phyloP scores from a whole-genome alignment of 768 basidiomycete genomes.

The Rhizopogon rudus region DNA sequence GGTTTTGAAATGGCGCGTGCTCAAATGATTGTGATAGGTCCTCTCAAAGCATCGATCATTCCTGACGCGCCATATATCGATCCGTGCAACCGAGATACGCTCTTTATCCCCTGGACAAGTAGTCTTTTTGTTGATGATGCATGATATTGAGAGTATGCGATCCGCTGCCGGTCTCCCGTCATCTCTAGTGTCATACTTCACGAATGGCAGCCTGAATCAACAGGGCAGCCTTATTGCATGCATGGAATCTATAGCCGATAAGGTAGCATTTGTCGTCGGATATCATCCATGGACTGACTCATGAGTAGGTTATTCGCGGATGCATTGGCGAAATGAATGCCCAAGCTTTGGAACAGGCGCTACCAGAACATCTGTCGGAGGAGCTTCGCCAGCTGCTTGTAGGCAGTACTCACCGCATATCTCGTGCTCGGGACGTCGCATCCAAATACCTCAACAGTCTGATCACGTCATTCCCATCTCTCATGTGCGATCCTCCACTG shows the following conservation, averaged over 20 bases:
- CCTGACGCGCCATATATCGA: conserved; percentile 61
- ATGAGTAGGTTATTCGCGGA: conserved; percentile 66
- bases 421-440: conserved; percentile 78
- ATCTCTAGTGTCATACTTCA: conserved; percentile 81
- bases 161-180: conserved; percentile 77
- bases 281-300: neutral
- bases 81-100: conserved; percentile 64
- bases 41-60: conserved; percentile 60
- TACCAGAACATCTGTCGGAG: conserved; percentile 60
- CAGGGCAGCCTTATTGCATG: conserved; percentile 62
- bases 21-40: conserved; percentile 42
- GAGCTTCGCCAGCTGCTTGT: conserved; percentile 78
- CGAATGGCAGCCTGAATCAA: conserved; percentile 79
- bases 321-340: conserved; percentile 67
- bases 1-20: neutral
- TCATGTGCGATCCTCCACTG: conserved; percentile 87
- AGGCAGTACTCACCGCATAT: conserved; percentile 75
- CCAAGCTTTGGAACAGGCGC: conserved; percentile 74
- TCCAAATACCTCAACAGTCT: conserved; percentile 79
- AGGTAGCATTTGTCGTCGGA: conserved; percentile 38
- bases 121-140: conserved; percentile 79
- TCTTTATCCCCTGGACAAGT: conserved; percentile 77
- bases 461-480: conserved; percentile 87
- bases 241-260: conserved; percentile 86
- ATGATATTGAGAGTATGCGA: conserved; percentile 86